Conservation (phyloP, 352 stramenopile species). For the Phytopythium montanum region DNA sequence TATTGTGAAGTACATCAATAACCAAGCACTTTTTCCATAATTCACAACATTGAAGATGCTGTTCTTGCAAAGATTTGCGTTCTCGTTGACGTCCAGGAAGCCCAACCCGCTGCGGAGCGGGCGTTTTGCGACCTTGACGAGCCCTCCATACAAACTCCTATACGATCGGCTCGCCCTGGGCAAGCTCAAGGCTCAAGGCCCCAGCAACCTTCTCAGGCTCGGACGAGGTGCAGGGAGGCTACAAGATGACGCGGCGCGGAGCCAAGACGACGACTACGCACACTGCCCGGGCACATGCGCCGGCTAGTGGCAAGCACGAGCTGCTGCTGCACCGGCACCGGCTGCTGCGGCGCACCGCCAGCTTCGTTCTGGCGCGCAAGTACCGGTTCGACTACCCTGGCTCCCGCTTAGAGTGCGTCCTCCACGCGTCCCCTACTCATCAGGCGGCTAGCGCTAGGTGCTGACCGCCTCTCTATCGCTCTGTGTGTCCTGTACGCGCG, state of each 20-base stretch:
- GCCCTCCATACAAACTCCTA: not conserved
- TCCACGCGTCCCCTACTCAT: too few species aligned
- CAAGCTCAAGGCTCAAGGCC: too few species aligned
- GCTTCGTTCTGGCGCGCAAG: slow-evolving; percentile 71
- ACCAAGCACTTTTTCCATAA: too few species aligned
- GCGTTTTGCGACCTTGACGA: slow-evolving; percentile 5
- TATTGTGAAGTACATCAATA: too few species aligned
- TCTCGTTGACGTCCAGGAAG: not conserved
- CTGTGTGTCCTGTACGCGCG: not conserved
- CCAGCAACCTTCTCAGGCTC: not conserved
- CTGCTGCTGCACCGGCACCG: slow-evolving; percentile 58
- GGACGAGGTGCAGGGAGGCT: not conserved
- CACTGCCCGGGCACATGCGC: slow-evolving; percentile 32
- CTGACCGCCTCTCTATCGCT: too few species aligned
- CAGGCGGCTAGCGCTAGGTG: too few species aligned
- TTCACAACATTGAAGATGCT: not conserved
- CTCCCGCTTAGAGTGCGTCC: slow-evolving; percentile 16
- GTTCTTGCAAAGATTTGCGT: not conserved
- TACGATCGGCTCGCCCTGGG: too few species aligned
- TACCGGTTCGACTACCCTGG: slow-evolving; percentile 42
- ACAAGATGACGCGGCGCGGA: slow-evolving; percentile 48
- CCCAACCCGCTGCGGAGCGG: not conserved
- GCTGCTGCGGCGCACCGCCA: slow-evolving; percentile 54
- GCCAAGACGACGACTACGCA: slow-evolving; percentile 48
- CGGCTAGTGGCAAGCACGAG: slow-evolving; percentile 22